Percentiles rank a stretch among this genome's conserved stretches.
Evolutionary conservation across 2,329 filamentous ascomycete species (phyloP).

Genomic region (Alternaria sp.): DNA sequence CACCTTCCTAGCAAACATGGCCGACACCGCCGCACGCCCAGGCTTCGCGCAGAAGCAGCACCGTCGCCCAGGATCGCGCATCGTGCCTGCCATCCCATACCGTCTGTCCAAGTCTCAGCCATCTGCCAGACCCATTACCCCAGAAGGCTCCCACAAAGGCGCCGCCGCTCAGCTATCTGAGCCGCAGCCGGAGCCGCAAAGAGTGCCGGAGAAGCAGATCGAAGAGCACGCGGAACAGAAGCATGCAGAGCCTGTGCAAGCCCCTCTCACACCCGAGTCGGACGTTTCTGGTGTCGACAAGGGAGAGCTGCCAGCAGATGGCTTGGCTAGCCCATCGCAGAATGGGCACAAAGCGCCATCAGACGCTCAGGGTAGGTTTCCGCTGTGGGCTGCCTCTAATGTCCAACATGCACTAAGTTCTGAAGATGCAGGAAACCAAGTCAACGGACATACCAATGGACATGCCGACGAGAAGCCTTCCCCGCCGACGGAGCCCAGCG

Average conservation of each 20-base stretch:
- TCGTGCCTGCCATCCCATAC: slow-evolving; percentile 51
- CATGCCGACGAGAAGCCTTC: slow-evolving; percentile 13
- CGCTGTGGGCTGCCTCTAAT: background rate
- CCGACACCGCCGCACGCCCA: slow-evolving; percentile 37
- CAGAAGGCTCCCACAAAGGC: slow-evolving; percentile 36
- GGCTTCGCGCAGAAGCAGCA: slow-evolving; percentile 34
- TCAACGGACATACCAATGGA: slow-evolving; percentile 17
- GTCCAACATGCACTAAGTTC: slow-evolving; percentile 4
- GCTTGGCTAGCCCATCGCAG: slow-evolving; percentile 23
- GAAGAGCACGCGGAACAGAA: slow-evolving; percentile 25
- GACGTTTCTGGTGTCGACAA: slow-evolving; percentile 27
- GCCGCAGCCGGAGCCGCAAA: slow-evolving; percentile 23
- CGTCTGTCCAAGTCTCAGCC: slow-evolving; percentile 42
- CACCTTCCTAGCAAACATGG: slow-evolving; percentile 12
- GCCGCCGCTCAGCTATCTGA: slow-evolving; percentile 24
- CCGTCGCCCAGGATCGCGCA: slow-evolving; percentile 42
- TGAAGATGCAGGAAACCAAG: slow-evolving; percentile 5
- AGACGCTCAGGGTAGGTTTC: slow-evolving; percentile 33
- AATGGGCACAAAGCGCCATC: slow-evolving; percentile 26
- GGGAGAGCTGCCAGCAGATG: slow-evolving; percentile 17
- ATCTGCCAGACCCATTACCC: slow-evolving; percentile 38
- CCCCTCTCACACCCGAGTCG: slow-evolving; percentile 44
- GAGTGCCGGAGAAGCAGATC: slow-evolving; percentile 19
- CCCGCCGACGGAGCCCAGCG: slow-evolving; percentile 18
- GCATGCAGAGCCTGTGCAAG: slow-evolving; percentile 19